These are phyloP conservation scores for Amanita rimosa DNA, from an alignment of 768 basidiomycete species.

Conservation along the genomic window DNA sequence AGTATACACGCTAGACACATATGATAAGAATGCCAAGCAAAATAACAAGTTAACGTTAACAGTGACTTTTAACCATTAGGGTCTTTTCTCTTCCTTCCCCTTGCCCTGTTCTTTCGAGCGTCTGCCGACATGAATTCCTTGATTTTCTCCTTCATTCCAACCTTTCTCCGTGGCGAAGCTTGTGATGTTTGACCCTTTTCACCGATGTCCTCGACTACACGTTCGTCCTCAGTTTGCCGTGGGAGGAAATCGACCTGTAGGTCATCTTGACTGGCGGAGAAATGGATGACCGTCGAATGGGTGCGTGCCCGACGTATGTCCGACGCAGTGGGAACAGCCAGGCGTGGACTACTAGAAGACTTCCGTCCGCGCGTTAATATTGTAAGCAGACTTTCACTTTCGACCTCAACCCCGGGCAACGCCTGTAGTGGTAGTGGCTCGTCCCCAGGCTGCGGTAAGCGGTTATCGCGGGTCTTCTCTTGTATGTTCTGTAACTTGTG, in stretches of 20 bases:
- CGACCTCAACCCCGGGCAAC: no score
- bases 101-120: background rate
- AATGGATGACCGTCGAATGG: background rate
- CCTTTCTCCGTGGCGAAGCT: background rate
- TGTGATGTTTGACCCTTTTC: background rate
- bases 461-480: constrained; percentile 2
- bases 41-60: no score
- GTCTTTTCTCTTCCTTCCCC: background rate
- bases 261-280: background rate
- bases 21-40: no score
- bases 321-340: background rate
- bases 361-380: background rate
- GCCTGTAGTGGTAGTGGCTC: background rate
- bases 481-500: background rate
- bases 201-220: background rate
- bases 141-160: background rate
- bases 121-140: background rate
- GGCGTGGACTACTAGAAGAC: background rate
- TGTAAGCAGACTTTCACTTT: background rate
- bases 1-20: no score
- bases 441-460: background rate
- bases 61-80: background rate
- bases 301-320: background rate
- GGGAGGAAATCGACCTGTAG: background rate
- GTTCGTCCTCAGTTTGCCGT: background rate